A percentile compares a stretch with the other conserved stretches of the same genome.
phyloP scores from a whole-genome alignment of 176 grass and related monocot genomes.

The Cenchrus purpureus region DNA sequence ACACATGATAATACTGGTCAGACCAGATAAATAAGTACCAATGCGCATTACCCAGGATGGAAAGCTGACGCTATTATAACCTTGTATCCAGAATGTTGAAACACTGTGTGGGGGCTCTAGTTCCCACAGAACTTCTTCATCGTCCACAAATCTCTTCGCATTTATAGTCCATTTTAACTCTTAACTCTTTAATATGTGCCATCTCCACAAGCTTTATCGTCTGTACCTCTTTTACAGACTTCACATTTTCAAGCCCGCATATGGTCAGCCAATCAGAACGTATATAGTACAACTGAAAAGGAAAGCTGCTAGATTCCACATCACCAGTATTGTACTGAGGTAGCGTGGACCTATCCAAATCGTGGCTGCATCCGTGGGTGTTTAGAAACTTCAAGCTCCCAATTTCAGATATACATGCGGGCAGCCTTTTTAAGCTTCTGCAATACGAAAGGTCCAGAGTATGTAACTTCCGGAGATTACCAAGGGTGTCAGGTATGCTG shows the following conservation, averaged over 20 bases:
- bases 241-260: no score
- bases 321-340: background rate
- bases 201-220: no score
- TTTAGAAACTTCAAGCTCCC: background rate
- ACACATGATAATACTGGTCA: no score
- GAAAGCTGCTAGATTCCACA: no score
- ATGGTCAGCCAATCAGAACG: no score
- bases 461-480: background rate
- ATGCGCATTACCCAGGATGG: no score
- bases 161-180: no score
- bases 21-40: no score
- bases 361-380: background rate
- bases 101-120: background rate
- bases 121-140: background rate
- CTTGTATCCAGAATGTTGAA: fast-evolving
- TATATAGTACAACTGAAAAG: no score
- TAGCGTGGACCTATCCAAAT: background rate
- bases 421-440: fast-evolving
- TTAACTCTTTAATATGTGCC: no score
- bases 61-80: background rate
- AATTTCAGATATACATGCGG: background rate
- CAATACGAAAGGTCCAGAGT: background rate
- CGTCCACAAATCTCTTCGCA: background rate
- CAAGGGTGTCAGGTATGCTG: background rate
- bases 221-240: no score